Conservation (phyloP, 2,329 filamentous ascomycete species). For the Scedosporium aurantiacum region DNA sequence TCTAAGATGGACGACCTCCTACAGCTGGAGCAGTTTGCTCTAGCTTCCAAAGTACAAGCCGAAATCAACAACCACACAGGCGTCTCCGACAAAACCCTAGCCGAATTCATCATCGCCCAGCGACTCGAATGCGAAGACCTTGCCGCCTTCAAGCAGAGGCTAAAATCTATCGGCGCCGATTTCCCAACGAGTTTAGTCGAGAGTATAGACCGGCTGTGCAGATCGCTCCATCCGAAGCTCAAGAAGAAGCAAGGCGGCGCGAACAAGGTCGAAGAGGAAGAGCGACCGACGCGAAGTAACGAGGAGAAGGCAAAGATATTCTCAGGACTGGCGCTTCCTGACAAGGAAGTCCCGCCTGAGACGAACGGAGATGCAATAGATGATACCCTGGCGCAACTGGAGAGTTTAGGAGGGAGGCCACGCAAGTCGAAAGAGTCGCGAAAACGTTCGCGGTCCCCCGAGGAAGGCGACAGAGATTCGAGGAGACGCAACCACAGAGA, state of each 20-base stretch:
- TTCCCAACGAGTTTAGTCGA: conserved; percentile 81
- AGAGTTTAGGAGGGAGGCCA: conserved; percentile 43
- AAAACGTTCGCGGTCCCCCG: conserved; percentile 43
- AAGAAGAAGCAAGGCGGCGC: conserved; percentile 39
- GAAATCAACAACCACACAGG: conserved; percentile 92
- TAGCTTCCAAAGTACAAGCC: conserved; percentile 88
- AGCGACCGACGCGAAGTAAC: conserved; percentile 8
- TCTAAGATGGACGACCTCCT: conserved; percentile 74
- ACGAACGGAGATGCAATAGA: conserved; percentile 61
- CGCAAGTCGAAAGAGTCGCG: conserved; percentile 49
- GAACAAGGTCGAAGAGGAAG: conserved; percentile 3
- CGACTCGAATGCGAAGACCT: conserved; percentile 63
- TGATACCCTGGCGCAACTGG: conserved; percentile 85
- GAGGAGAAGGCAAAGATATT: conserved; percentile 75
- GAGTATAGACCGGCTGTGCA: conserved; percentile 79
- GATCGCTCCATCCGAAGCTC: conserved; percentile 84
- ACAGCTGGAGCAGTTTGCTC: conserved; percentile 82
- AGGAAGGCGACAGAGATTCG: conserved; percentile 38
- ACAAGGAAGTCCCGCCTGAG: conserved; percentile 43
- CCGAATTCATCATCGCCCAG: conserved; percentile 91
- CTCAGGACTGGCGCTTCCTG: conserved; percentile 76
- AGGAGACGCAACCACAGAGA: conserved; percentile 39
- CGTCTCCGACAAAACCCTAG: conserved; percentile 84
- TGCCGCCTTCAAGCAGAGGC: conserved; percentile 62
- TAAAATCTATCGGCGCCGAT: conserved; percentile 66